These are phyloP conservation scores for Diutina neorugosa DNA, from an alignment of 1,139 yeast genomes.

Conservation along the genomic window DNA sequence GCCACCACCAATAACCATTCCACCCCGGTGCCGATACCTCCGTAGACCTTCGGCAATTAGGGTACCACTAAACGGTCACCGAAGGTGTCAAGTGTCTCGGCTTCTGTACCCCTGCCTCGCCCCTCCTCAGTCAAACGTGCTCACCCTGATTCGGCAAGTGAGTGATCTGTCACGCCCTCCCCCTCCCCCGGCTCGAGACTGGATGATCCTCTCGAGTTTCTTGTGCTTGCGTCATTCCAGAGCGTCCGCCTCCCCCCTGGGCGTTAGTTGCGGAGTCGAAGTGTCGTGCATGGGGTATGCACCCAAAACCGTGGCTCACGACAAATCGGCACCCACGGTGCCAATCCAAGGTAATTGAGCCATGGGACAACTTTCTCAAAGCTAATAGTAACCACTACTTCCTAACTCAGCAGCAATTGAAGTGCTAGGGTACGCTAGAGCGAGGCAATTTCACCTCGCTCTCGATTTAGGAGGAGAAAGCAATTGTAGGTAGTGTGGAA, in stretches of 20 bases:
- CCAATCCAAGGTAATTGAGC: too few species aligned
- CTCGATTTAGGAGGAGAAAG: not conserved
- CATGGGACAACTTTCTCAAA: too few species aligned
- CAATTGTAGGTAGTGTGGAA: not conserved
- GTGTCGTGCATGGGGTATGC: not conserved
- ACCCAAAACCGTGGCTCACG: not conserved
- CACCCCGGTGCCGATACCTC: too few species aligned
- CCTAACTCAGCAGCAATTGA: too few species aligned
- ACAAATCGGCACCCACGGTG: not conserved
- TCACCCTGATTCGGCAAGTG: not conserved
- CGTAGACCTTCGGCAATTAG: not conserved
- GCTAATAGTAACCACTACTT: too few species aligned
- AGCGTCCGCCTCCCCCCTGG: not conserved
- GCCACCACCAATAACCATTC: too few species aligned
- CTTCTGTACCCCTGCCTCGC: not conserved
- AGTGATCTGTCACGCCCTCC: not conserved
- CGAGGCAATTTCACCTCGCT: not conserved
- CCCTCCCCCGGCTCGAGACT: not conserved
- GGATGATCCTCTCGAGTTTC: not conserved
- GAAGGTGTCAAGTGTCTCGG: not conserved
- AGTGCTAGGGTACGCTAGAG: not conserved
- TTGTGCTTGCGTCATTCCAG: not conserved
- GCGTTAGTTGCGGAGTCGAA: not conserved
- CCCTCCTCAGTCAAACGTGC: not conserved
- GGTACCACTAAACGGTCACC: not conserved